Evolutionary conservation across 2,329 filamentous ascomycete genomes (phyloP).

Genomic region (Talaromyces sp.): DNA sequence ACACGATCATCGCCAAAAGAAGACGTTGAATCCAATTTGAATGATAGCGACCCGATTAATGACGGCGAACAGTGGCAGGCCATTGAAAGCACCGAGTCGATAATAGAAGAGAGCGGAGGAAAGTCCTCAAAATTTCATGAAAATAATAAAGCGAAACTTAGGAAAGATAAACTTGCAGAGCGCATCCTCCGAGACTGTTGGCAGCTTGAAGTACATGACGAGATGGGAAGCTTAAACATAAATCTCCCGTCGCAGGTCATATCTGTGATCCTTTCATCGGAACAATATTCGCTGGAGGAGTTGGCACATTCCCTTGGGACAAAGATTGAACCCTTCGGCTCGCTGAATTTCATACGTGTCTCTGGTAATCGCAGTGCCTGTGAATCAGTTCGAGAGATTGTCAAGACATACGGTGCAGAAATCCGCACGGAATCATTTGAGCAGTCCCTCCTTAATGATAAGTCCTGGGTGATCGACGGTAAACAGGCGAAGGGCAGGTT

Average conservation of each 20-base stretch:
- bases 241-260: constrained; percentile 25
- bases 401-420: constrained; percentile 27
- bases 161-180: constrained; percentile 32
- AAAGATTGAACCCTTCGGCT: constrained; percentile 33
- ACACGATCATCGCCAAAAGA: not conserved
- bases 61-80: constrained; percentile 2
- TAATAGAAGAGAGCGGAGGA: not conserved
- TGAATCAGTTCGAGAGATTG: constrained; percentile 30
- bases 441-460: constrained; percentile 18
- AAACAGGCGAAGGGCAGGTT: constrained; percentile 24
- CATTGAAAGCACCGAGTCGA: not conserved
- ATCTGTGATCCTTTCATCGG: constrained; percentile 28
- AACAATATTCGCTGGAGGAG: constrained; percentile 31
- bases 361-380: constrained; percentile 31
- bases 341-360: constrained; percentile 31
- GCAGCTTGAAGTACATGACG: constrained; percentile 29
- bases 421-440: constrained; percentile 28
- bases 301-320: constrained; percentile 31
- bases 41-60: not conserved
- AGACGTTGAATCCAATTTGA: not conserved
- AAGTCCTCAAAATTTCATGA: constrained; percentile 19
- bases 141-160: constrained; percentile 5
- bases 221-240: constrained; percentile 36
- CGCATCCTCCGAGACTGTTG: constrained; percentile 37
- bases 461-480: constrained; percentile 14